Evolutionary conservation across 2,329 filamentous ascomycete species (phyloP).

Genomic region (Cephalotrichum gorgonifer): DNA sequence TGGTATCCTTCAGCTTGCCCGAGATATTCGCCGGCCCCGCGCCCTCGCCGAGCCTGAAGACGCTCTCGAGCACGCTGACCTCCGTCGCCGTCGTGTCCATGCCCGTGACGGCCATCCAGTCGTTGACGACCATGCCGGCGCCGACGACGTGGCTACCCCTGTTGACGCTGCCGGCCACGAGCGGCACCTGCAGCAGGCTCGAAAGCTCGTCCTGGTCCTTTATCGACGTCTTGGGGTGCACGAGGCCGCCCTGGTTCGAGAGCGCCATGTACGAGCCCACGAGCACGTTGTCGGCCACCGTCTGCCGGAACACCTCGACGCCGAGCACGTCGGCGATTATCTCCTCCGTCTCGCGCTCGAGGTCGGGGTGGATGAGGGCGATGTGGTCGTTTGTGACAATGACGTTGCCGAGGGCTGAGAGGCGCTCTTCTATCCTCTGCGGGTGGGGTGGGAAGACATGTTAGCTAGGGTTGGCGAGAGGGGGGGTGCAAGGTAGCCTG

Average conservation of each 20-base stretch:
- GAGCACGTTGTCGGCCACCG: conserved; percentile 92
- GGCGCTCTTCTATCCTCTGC: conserved; percentile 81
- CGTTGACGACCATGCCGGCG: conserved; percentile 91
- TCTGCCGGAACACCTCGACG: conserved; percentile 87
- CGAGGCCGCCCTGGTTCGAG: conserved; percentile 90
- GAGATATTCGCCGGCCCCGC: conserved; percentile 69
- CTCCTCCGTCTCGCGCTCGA: conserved; percentile 97
- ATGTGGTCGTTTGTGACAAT: conserved; percentile 97
- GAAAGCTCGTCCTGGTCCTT: conserved; percentile 97
- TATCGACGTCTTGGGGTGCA: conserved; percentile 93
- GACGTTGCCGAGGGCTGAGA: conserved; percentile 92
- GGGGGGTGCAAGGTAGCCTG: too few relatives aligned
- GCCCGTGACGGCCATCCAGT: conserved; percentile 91
- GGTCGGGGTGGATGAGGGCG: conserved; percentile 87
- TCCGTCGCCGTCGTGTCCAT: conserved; percentile 90
- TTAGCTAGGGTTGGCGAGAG: not conserved
- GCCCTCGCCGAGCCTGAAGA: conserved; percentile 89
- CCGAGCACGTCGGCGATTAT: conserved; percentile 92
- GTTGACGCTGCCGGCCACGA: conserved; percentile 91
- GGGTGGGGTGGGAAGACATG: not conserved
- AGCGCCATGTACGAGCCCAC: conserved; percentile 95
- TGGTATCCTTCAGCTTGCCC: conserved; percentile 85
- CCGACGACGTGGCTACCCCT: conserved; percentile 90
- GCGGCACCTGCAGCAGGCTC: conserved; percentile 84
- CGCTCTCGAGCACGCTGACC: conserved; percentile 88